Evolutionary conservation across 106 monocot genomes (phyloP), one percentile per base, ranked within the genome.

Genomic region (Dioscorea zingiberensis): DNA sequence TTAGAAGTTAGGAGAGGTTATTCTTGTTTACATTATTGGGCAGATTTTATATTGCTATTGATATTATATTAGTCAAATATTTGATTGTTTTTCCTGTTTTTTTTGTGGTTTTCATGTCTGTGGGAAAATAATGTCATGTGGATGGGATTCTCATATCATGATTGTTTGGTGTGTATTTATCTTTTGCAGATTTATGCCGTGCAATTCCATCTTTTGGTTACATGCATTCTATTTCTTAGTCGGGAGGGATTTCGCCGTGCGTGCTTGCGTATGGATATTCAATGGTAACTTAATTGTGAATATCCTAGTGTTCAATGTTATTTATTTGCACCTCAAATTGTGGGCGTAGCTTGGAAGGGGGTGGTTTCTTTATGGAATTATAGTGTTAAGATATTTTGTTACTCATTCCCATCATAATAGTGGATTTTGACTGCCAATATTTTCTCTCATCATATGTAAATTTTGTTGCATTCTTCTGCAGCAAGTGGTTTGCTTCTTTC

Each of bases 201-300:
- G 58, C 82, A 95, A 48, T 91, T 87, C 76, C 91, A 87, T 72
- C 85, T 95, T 56, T 83, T 91, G 48, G 71, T 91, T 65, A 85
- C 85, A 32, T 82, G 82, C 64, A 83, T 95, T 25, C 75, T 95
- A 55, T 85, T 91, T 72, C 62, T 88, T 60, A 95, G 91, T 65
- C 84, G 90, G 22, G 94, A 95, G 64, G 94, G 90, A 16, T 87
- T 95, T 76, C 87, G 94, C 7, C 87, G 94, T 60, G 91, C 94
- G 54, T 91, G 94, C 65, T 73, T 95, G 84, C 82, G 94, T 25
- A 71, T 74, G 49, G 91, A 95, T 76, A 30, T 79, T 74, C 48
- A 26, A 64, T 56, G 84, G 90, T 93, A 75, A 62, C 4, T 38
- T 38, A 6, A 38, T 1, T 38, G 4, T 38, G 38, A 8, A 38